Evolutionary conservation across 2,329 filamentous ascomycete species (phyloP), one percentile per base, ranked within the genome.

Genomic region (Neonectria ditissima): DNA sequence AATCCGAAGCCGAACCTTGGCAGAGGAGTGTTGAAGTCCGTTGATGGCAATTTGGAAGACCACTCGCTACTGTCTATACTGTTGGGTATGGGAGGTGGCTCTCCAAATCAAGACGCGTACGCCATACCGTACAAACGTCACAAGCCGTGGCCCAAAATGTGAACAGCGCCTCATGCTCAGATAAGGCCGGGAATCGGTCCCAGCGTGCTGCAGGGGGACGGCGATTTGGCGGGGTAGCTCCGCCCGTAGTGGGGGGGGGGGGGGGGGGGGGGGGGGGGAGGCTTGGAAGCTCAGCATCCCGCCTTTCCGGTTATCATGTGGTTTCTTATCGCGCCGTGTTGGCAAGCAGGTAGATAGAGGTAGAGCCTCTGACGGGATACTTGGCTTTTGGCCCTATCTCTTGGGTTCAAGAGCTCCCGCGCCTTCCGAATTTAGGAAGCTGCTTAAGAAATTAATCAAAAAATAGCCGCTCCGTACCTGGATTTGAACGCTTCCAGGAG

Each of bases 211-310:
- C 70, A 73, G 65, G 70, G 69, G 68, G 55, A 37, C 56, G 56
- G 34, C 48, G 55, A 71, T 73, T 70, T 72, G 69, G 71, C 69
- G 71, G 71, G 71, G 71, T 73, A 73, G 69, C 69, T 73, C 44
- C 53, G 48, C 58, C 65, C 52, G 45, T 50, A 55, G 66, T 73
- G 70, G 70, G 51, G 69, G n/a, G n/a, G n/a, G n/a, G n/a, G n/a
- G n/a, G n/a, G n/a, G n/a, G n/a, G n/a, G n/a, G 70, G 70, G 51
- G 69, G n/a, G n/a, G n/a, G n/a, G 34, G 22, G 14, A 26, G 41
- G 48, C 32, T 44, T 58, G 37, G 43, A 28, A 37, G 24, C 20
- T 62, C 30, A 48, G 18, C 41, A 51, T 50, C 34, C 59, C 60
- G 60, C 44, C 60, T 48, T 59, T 63, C 59, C 48, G 55, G 60